These are phyloP conservation scores for Apiotrichum akiyoshidainum DNA, from an alignment of 1,284 basidiomycete species.

Conservation along the genomic window DNA sequence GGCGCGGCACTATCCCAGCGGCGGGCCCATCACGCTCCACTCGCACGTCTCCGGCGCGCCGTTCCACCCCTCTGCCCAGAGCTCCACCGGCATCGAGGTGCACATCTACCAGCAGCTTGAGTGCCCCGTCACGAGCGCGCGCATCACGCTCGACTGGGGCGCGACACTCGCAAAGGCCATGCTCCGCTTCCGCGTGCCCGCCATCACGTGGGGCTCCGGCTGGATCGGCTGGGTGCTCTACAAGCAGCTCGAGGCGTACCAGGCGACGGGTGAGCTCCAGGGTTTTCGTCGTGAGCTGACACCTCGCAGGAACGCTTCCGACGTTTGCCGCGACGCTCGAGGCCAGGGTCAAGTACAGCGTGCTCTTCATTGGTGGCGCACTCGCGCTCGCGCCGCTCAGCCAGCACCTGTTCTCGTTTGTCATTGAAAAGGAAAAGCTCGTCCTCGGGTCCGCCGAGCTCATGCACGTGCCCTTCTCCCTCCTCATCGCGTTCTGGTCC, in stretches of 20 bases:
- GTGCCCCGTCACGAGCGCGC: slow-evolving; percentile 53
- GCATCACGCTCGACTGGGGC: slow-evolving; percentile 63
- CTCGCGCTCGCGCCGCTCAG: neutral
- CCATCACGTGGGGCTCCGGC: slow-evolving; percentile 67
- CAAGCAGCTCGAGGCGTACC: slow-evolving; percentile 27
- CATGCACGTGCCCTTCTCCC: slow-evolving; percentile 1
- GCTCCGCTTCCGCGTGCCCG: slow-evolving; percentile 66
- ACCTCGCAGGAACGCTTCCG: neutral
- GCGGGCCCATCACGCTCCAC: slow-evolving; percentile 60
- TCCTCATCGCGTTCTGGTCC: slow-evolving; percentile 57
- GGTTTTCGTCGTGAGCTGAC: too few species aligned
- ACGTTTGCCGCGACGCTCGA: neutral
- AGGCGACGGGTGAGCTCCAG: neutral
- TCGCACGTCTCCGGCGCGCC: slow-evolving; percentile 65
- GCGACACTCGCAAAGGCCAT: slow-evolving; percentile 67
- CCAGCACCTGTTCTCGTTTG: neutral
- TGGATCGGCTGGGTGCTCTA: slow-evolving; percentile 61
- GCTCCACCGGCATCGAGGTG: slow-evolving; percentile 21
- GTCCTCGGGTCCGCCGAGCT: slow-evolving; percentile 13
- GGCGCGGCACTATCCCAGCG: slow-evolving; percentile 65
- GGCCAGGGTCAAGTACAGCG: neutral
- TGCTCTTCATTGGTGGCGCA: too few species aligned
- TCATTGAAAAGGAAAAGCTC: neutral
- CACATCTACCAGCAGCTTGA: slow-evolving; percentile 46
- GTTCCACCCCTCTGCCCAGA: slow-evolving; percentile 52